phyloP scores from a whole-genome alignment of 768 basidiomycete species.

The Rhodotorula toruloides region DNA sequence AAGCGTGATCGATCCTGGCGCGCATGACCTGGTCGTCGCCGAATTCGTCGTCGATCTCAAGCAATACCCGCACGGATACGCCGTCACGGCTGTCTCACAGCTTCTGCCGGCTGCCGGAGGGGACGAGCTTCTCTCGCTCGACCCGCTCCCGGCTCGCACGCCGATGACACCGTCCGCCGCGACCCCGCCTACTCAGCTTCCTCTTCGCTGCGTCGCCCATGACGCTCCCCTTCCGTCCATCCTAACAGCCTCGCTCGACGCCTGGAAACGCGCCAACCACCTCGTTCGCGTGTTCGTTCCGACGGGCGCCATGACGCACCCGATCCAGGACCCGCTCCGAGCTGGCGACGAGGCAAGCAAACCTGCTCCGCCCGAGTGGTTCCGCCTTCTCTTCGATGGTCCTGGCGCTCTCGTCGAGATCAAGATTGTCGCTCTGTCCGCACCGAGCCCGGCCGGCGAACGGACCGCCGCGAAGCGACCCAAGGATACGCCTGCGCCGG shows the following conservation, averaged over 20 bases:
- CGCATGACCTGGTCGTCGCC: slow-evolving; percentile 66
- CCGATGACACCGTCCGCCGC: not conserved
- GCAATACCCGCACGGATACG: slow-evolving; percentile 71
- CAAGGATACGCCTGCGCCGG: not conserved
- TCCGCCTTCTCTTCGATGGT: slow-evolving; percentile 56
- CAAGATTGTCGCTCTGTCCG: slow-evolving; percentile 54
- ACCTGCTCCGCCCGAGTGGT: slow-evolving; percentile 50
- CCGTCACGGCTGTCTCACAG: slow-evolving; percentile 45
- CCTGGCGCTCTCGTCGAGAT: slow-evolving; percentile 58
- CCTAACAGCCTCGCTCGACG: slow-evolving; percentile 54
- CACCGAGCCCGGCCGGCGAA: slow-evolving; percentile 28
- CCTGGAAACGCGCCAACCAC: slow-evolving; percentile 57
- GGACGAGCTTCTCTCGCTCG: slow-evolving; percentile 51
- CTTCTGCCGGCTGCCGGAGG: slow-evolving; percentile 26
- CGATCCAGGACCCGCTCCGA: slow-evolving; percentile 74
- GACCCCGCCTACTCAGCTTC: slow-evolving; percentile 25
- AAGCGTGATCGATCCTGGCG: slow-evolving; percentile 45
- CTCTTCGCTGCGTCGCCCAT: slow-evolving; percentile 56
- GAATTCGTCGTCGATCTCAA: slow-evolving; percentile 78
- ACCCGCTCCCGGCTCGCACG: slow-evolving; percentile 19
- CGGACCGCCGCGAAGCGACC: not conserved
- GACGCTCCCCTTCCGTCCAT: slow-evolving; percentile 67
- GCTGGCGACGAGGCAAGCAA: slow-evolving; percentile 59
- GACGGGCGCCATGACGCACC: slow-evolving; percentile 71
- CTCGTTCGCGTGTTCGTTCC: slow-evolving; percentile 71